Base-by-base conservation (phyloP, 805 yeast genomes). In the Candida fluviatilis region DNA sequence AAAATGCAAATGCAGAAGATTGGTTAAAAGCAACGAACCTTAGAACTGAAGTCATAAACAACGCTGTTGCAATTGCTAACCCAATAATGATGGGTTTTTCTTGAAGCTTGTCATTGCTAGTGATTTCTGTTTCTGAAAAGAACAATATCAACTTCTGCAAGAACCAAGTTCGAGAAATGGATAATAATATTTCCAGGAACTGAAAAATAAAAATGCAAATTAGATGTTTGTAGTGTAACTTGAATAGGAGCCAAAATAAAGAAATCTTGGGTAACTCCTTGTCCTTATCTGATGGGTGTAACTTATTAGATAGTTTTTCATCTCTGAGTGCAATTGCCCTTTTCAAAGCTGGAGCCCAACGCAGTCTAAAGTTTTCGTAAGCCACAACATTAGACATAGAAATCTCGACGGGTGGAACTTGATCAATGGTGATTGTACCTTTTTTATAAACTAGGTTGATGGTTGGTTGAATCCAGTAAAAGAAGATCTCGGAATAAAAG, bases 401-500 rank as follows among this genome's bases (percentile, higher is more conserved):
- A 18, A 41, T 41, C 2, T 43, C 45, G 41, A 37, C 49, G 13
- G 75, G 71, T 10, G 96, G 96, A 36, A 91, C 71, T 57, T 89
- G 96, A 2, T 68, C 64, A 8, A 48, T 45, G 18, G 40, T 42
- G 14, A 58, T 55, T 14, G 50, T 50, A n/a, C 44, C 50, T 6
- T 56, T 50, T 14, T 38, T 35, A 43, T 58, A 49, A 35, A 60
- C 53, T 19, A 49, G 40, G 23, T 44, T 37, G 29, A 64, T 54
- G 18, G 54, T 41, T 2, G 62, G 61, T 27, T 54, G 51, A 24
- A 60, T 43, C 57, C 59, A 64, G 17, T 42, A 37, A 38, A 60
- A 60, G 12, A 63, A 46, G 30, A 55, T 37, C 14, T 40, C 35
- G 5, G 52, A 39, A 29, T 54, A 50, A 31, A 62, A 28, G 43